These are phyloP conservation scores for Hydnomerulius pinastri DNA, from an alignment of 768 basidiomycete genomes.

Conservation along the genomic window DNA sequence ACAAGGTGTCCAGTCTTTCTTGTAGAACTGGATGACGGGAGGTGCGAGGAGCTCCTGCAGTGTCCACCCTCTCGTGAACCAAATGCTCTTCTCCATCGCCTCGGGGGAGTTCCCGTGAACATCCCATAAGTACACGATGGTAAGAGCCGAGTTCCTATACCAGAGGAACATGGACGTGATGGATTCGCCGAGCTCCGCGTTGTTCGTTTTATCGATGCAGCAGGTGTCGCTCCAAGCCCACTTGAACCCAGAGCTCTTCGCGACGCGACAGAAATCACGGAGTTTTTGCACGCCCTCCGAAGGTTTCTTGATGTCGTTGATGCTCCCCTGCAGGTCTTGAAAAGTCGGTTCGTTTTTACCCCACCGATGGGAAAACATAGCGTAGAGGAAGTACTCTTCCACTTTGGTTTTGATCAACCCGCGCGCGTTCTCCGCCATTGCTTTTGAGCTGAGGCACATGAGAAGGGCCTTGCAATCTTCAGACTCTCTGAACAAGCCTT, in stretches of 20 bases:
- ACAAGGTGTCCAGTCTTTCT: constrained; percentile 1
- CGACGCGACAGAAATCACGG: not conserved
- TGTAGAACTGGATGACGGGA: constrained; percentile 4
- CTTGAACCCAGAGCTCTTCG: not conserved
- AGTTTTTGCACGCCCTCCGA: not conserved
- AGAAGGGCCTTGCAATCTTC: not conserved
- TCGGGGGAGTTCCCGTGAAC: not conserved
- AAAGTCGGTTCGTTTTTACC: not conserved
- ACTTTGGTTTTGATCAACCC: not conserved
- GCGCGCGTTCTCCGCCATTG: not conserved
- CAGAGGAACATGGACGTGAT: constrained; percentile 18
- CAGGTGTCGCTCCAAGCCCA: constrained; percentile 11
- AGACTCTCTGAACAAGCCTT: not conserved
- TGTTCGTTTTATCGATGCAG: constrained; percentile 16
- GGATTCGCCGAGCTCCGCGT: constrained; percentile 14
- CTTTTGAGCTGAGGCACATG: not conserved
- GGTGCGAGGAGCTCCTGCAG: constrained; percentile 9
- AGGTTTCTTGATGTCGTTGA: not conserved
- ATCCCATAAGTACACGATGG: constrained; percentile 13
- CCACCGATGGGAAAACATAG: constrained; percentile 11
- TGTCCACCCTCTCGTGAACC: constrained; percentile 2
- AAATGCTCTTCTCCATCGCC: not conserved
- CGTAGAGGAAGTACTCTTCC: not conserved
- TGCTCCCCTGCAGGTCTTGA: not conserved
- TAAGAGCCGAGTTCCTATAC: constrained; percentile 16